phyloP scores from a whole-genome alignment of 164 flowering plant genomes.

The Nelumbo lutea region DNA sequence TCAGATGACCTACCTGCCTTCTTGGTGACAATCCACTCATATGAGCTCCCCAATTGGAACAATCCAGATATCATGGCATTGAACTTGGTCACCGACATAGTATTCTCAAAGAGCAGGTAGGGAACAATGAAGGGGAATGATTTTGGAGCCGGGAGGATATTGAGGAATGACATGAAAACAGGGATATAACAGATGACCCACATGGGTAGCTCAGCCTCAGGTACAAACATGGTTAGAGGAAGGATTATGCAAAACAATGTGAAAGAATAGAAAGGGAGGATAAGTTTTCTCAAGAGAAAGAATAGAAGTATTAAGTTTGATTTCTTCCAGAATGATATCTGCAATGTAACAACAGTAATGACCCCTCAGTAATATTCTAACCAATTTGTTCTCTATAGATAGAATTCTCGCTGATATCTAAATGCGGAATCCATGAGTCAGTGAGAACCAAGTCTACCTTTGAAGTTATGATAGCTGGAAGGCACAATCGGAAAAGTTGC shows the following conservation, averaged over 20 bases:
- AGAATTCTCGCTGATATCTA: background rate
- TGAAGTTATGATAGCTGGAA: constrained; percentile 55
- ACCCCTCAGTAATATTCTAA: background rate
- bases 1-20: constrained; percentile 86
- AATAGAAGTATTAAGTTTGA: constrained; percentile 62
- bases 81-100: constrained; percentile 94
- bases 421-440: background rate
- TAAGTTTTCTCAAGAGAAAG: constrained; percentile 72
- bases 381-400: background rate
- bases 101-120: constrained; percentile 83
- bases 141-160: constrained; percentile 76
- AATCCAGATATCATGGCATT: constrained; percentile 85
- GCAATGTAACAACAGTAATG: constrained; percentile 17
- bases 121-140: constrained; percentile 87
- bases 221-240: constrained; percentile 78
- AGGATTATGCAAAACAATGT: constrained; percentile 79
- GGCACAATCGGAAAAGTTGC: constrained; percentile 77
- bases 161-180: constrained; percentile 66
- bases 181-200: constrained; percentile 84
- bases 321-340: constrained; percentile 70
- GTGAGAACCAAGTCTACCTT: constrained; percentile 37
- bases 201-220: constrained; percentile 72
- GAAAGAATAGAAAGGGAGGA: constrained; percentile 86
- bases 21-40: constrained; percentile 88
- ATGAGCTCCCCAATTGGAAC: constrained; percentile 81